Evolutionary conservation across 345 rosid genomes (phyloP).

Genomic region (Iberis pinnata): DNA sequence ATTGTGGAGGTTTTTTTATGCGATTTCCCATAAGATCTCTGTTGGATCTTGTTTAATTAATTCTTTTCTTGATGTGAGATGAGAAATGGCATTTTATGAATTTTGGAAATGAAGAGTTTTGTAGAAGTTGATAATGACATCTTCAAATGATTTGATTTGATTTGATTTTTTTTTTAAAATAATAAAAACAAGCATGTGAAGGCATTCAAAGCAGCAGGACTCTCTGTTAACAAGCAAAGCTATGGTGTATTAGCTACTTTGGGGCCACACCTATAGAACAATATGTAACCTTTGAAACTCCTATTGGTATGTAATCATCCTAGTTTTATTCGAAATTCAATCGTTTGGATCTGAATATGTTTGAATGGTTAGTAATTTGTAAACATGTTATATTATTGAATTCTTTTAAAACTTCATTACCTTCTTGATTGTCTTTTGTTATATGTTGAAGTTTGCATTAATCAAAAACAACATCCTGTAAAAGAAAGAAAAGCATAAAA

Average conservation of each 20-base stretch:
- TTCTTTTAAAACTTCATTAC: not conserved
- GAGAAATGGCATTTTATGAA: too few species aligned
- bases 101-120: conserved; percentile 8
- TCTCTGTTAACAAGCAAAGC: conserved; percentile 25
- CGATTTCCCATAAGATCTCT: too few species aligned
- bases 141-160: conserved; percentile 25
- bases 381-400: conserved; percentile 11
- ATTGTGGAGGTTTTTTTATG: too few species aligned
- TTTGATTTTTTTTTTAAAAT: too few species aligned
- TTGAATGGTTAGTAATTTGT: not conserved
- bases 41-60: too few species aligned
- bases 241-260: conserved; percentile 27
- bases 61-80: conserved; percentile 15
- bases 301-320: conserved; percentile 25
- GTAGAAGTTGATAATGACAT: too few species aligned
- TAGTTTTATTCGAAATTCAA: conserved; percentile 14
- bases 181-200: conserved; percentile 29
- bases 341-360: conserved; percentile 13
- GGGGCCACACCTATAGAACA: conserved; percentile 35
- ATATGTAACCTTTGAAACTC: conserved; percentile 26
- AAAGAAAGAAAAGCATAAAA: too few species aligned
- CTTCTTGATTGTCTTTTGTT: too few species aligned
- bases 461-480: too few species aligned
- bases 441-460: too few species aligned
- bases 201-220: conserved; percentile 22